These are phyloP conservation scores for Epichloe typhina DNA, from an alignment of 2,329 filamentous ascomycete species.

Conservation along the genomic window DNA sequence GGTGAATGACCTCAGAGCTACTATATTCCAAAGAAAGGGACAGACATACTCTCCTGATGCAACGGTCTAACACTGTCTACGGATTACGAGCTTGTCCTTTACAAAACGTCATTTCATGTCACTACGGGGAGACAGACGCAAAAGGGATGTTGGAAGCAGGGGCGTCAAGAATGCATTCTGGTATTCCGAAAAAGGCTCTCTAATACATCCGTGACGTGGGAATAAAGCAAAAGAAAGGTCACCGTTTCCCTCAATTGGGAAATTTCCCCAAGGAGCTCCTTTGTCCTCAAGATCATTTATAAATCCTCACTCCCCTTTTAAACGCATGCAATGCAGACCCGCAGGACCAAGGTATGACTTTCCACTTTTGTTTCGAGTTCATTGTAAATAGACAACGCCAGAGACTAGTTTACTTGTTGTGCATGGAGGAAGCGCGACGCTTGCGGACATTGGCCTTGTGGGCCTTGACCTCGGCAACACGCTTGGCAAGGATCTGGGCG, in stretches of 20 bases:
- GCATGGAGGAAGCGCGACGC: slow-evolving; percentile 91
- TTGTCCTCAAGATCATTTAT: slow-evolving; percentile 10
- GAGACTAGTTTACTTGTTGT: slow-evolving; percentile 49
- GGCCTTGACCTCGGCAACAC: slow-evolving; percentile 90
- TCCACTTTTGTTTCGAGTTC: slow-evolving; percentile 16
- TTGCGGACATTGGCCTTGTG: slow-evolving; percentile 90
- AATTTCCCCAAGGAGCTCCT: slow-evolving; percentile 10
- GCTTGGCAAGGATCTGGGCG: slow-evolving; percentile 89
- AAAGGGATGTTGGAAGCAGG: not conserved
- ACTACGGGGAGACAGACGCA: not conserved
- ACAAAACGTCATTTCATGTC: not conserved
- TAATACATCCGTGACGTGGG: slow-evolving; percentile 24
- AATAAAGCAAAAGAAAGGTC: not conserved
- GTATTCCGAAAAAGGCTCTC: slow-evolving; percentile 21
- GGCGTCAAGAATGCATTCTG: slow-evolving; percentile 18
- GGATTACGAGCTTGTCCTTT: not conserved
- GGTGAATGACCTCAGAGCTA: no score
- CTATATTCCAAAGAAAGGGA: no score
- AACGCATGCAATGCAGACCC: slow-evolving; percentile 24
- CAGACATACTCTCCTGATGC: no score
- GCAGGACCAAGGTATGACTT: slow-evolving; percentile 24
- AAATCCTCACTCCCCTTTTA: slow-evolving; percentile 21
- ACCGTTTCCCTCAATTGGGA: not conserved
- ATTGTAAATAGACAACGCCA: slow-evolving; percentile 17
- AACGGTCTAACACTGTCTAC: no score